Conservation (phyloP, 169 alveolate genomes). For the Condylostoma magnum region DNA sequence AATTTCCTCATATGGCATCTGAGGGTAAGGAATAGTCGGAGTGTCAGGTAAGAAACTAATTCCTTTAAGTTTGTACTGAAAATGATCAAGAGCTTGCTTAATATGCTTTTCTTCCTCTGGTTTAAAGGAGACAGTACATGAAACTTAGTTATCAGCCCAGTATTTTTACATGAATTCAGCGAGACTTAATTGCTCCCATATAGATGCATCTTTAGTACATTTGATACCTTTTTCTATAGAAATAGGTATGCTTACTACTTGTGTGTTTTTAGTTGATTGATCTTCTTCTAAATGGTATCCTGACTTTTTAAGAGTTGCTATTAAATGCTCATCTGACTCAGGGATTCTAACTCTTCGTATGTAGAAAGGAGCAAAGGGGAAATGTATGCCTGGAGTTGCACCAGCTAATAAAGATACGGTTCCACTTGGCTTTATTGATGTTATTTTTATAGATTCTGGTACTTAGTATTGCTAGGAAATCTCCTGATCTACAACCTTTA, state of each 20-base stretch:
- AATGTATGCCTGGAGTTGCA: slow-evolving; percentile 62
- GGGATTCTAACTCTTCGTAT: slow-evolving; percentile 51
- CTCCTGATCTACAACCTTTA: slow-evolving; percentile 36
- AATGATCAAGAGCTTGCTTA: slow-evolving; percentile 41
- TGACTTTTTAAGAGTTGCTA: slow-evolving; percentile 3
- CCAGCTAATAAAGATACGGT: slow-evolving; percentile 62
- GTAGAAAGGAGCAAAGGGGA: slow-evolving; percentile 39
- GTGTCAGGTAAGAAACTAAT: slow-evolving; percentile 42
- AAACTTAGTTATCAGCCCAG: slow-evolving; percentile 62
- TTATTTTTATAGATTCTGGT: slow-evolving; percentile 47
- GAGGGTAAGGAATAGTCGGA: slow-evolving; percentile 26
- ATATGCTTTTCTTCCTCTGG: slow-evolving; percentile 39
- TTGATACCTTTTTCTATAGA: slow-evolving; percentile 24
- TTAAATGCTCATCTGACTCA: background rate
- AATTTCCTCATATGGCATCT: slow-evolving; percentile 59
- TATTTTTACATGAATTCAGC: slow-evolving; percentile 41
- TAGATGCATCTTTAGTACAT: slow-evolving; percentile 27
- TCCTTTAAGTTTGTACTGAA: slow-evolving; percentile 51
- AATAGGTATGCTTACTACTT: slow-evolving; percentile 46
- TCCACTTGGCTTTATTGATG: slow-evolving; percentile 63
- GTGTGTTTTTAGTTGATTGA: background rate
- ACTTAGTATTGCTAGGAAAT: slow-evolving; percentile 35
- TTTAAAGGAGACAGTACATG: slow-evolving; percentile 56
- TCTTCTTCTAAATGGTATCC: slow-evolving; percentile 46
- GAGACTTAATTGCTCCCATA: slow-evolving; percentile 46